Evolutionary conservation across 1,284 basidiomycete genomes (phyloP), one percentile per base, ranked within the genome.

Genomic region (Cystobasidium sp.): DNA sequence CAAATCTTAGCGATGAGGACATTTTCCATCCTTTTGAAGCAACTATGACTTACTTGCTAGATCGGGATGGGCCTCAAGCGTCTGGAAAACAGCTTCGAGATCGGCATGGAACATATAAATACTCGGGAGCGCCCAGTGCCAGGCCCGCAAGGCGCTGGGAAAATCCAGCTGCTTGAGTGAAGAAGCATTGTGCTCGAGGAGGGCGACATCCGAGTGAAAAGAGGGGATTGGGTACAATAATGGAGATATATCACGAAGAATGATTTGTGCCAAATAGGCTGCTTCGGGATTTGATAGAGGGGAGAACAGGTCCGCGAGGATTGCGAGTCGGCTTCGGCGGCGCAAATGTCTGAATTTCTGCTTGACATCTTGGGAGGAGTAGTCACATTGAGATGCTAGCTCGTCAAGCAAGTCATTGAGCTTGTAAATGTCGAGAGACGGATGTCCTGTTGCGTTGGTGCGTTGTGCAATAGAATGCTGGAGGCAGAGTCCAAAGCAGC

Each of bases 171-270:
- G 84, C 18, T 84, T 84, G 24, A 88, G 85, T 12, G 88, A 85
- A 10, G 84, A 84, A 37, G 85, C 84, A 77, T 90, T 89, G 82
- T 86, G 88, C 43, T 85, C 78, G 16, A 85, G 83, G 46, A 91
- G 82, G 8, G 86, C 84, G 1, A 51, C 49, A 1, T 66, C 24
- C 10, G 49, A 68, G 6, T 66, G 75, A 0, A 81, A 80, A 3
- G 85, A 86, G 0, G 87, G 85, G 0, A 89, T 82, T 0, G 91
- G 89, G 78, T 90, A 90, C 0, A 93, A 81, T 1, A 94, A 80
- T 1, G 92, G 91, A 20, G 89, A 86, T 0, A 95, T 83, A 80
- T 94, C 93, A 76, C 90, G 90, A 31, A 95, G 85, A 71, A 96
- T 90, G 74, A 95, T 89, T 80, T 95, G 92, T 0, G 89, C 88